These are phyloP conservation scores for Aureobasidium pullulans DNA, from an alignment of 2,329 filamentous ascomycete genomes.

Conservation along the genomic window DNA sequence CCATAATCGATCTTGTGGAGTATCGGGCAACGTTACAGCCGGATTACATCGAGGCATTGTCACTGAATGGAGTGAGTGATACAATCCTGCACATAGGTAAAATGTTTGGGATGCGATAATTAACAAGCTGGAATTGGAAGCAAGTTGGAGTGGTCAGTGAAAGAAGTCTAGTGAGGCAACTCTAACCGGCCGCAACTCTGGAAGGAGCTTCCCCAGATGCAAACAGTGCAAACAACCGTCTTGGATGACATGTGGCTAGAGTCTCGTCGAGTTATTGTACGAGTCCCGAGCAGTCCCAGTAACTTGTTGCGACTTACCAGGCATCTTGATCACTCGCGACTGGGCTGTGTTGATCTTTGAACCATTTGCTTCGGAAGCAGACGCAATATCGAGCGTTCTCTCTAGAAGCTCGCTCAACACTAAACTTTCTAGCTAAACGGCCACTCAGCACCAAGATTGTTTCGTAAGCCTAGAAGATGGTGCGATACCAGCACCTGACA, in stretches of 20 bases:
- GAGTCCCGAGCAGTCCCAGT: not conserved
- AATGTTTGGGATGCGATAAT: no score
- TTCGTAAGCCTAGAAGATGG: not conserved
- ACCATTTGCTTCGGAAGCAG: not conserved
- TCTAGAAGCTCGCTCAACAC: not conserved
- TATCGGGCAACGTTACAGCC: no score
- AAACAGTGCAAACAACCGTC: conserved; percentile 1
- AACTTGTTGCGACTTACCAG: not conserved
- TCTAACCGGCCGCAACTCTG: not conserved
- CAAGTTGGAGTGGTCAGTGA: no score
- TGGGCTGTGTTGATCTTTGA: not conserved
- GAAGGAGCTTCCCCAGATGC: not conserved
- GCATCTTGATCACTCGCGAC: not conserved
- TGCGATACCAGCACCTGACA: not conserved
- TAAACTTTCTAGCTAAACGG: not conserved
- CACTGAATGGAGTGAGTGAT: no score
- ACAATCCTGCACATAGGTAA: no score
- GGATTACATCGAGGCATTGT: no score
- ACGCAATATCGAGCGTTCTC: not conserved
- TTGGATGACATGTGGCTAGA: conserved; percentile 6
- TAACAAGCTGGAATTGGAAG: no score
- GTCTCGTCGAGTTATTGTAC: not conserved
- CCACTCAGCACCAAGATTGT: not conserved
- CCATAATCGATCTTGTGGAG: no score
- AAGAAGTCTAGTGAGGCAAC: not conserved